phyloP scores from a whole-genome alignment of 1,284 basidiomycete species.

The Sanghuangporus sanghuang region DNA sequence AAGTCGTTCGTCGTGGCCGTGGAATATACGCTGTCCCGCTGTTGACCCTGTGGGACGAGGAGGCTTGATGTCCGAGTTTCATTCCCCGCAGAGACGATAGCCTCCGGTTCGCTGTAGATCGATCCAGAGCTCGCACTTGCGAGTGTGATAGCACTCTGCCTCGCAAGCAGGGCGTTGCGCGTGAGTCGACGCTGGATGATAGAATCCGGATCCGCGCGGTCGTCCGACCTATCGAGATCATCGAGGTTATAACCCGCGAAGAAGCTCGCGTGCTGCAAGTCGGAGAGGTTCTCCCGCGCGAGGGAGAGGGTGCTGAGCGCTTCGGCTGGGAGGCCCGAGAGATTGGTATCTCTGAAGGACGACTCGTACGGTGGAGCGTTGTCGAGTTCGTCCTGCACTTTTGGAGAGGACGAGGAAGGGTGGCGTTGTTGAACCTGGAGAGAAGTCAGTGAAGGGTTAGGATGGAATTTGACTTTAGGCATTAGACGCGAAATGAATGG shows the following conservation, averaged over 20 bases:
- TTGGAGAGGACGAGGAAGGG: neutral
- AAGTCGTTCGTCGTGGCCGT: neutral
- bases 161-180: conserved; percentile 2
- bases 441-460: neutral
- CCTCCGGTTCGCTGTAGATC: neutral
- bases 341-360: neutral
- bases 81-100: neutral
- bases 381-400: neutral
- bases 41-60: neutral
- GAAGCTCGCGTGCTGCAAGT: neutral
- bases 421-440: neutral
- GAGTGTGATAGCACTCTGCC: conserved; percentile 5
- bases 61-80: neutral
- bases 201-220: conserved; percentile 6
- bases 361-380: neutral
- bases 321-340: neutral
- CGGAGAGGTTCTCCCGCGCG: neutral
- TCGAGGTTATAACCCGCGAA: neutral
- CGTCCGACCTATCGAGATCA: conserved; percentile 8
- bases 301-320: neutral
- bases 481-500: too few relatives aligned
- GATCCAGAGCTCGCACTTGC: conserved; percentile 2
- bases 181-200: conserved; percentile 5
- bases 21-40: conserved; percentile 1
- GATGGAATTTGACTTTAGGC: too few relatives aligned